A percentile compares a stretch with the other conserved stretches of the same genome.
phyloP scores from a whole-genome alignment of 208 protist species.

The Angomonas deanei region DNA sequence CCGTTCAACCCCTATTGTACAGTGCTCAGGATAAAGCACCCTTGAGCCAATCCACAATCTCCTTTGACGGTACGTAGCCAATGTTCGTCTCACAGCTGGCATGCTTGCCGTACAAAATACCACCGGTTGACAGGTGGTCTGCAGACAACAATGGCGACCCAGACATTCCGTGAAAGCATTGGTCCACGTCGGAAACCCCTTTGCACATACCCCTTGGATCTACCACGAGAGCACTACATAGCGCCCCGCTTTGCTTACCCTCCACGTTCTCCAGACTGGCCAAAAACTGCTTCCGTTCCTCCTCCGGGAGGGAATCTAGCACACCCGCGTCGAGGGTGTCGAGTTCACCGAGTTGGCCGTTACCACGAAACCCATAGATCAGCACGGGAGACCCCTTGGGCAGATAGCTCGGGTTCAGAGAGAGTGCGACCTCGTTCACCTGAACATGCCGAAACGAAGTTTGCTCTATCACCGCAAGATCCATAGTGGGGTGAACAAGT shows the following conservation, averaged over 20 bases:
- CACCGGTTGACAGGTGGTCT: conserved; percentile 12
- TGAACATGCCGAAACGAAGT: background rate
- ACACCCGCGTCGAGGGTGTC: conserved; percentile 34
- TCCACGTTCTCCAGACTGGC: conserved; percentile 20
- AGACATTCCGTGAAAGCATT: conserved; percentile 49
- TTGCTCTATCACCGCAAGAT: background rate
- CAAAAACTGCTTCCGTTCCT: conserved; percentile 21
- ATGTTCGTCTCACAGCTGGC: conserved; percentile 10
- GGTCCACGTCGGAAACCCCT: background rate
- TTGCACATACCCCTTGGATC: conserved; percentile 15
- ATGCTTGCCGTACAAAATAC: conserved; percentile 36
- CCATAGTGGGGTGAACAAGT: background rate
- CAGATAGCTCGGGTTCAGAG: background rate
- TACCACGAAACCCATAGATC: conserved; percentile 26
- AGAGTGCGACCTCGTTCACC: background rate
- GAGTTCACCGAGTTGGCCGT: conserved; percentile 24
- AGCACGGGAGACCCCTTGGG: background rate
- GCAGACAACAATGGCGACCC: conserved; percentile 14
- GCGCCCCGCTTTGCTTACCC: conserved; percentile 22
- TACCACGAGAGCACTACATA: background rate
- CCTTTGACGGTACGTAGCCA: conserved; percentile 14
- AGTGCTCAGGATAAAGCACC: no score
- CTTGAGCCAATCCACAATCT: background rate
- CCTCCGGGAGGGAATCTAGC: conserved; percentile 12
- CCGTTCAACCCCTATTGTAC: no score